Conservation (phyloP, 2,329 filamentous ascomycete species). For the Elsinoe batatas region DNA sequence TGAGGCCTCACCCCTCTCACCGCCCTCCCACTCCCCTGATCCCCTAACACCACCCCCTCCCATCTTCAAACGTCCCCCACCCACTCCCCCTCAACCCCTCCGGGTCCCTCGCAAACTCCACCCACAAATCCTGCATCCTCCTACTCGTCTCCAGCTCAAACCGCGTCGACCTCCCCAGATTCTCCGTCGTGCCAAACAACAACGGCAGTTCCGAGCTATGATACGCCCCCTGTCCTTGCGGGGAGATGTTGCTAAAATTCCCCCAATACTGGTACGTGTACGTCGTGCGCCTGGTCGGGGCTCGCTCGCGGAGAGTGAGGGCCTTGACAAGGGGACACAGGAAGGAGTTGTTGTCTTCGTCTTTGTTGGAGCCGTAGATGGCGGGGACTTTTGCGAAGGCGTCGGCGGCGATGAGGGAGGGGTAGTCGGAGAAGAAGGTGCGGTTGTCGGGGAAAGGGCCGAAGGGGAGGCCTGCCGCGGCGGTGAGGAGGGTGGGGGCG, state of each 20-base stretch:
- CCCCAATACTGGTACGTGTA: slow-evolving; percentile 42
- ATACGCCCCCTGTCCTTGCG: slow-evolving; percentile 38
- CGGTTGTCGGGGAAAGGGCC: slow-evolving; percentile 20
- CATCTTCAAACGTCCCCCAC: neutral
- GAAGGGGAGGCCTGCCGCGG: slow-evolving; percentile 24
- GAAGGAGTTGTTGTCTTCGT: slow-evolving; percentile 41
- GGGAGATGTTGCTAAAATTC: slow-evolving; percentile 40
- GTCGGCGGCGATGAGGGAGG: slow-evolving; percentile 16
- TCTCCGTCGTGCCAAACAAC: slow-evolving; percentile 25
- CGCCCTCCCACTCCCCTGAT: neutral
- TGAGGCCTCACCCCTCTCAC: neutral
- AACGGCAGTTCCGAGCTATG: slow-evolving; percentile 31
- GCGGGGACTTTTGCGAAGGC: slow-evolving; percentile 35
- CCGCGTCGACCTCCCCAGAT: slow-evolving; percentile 15
- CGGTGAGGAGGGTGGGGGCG: slow-evolving; percentile 15
- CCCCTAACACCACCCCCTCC: neutral
- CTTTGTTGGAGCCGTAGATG: slow-evolving; percentile 35
- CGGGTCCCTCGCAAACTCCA: neutral
- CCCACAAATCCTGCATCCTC: neutral
- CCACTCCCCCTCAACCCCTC: neutral
- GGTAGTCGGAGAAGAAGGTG: slow-evolving; percentile 20
- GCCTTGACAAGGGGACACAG: slow-evolving; percentile 19
- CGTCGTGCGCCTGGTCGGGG: slow-evolving; percentile 32
- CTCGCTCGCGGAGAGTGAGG: slow-evolving; percentile 7
- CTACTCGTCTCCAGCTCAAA: neutral